Base-by-base conservation (phyloP, 2,329 filamentous ascomycete genomes). In the Diaporthe batatas region DNA sequence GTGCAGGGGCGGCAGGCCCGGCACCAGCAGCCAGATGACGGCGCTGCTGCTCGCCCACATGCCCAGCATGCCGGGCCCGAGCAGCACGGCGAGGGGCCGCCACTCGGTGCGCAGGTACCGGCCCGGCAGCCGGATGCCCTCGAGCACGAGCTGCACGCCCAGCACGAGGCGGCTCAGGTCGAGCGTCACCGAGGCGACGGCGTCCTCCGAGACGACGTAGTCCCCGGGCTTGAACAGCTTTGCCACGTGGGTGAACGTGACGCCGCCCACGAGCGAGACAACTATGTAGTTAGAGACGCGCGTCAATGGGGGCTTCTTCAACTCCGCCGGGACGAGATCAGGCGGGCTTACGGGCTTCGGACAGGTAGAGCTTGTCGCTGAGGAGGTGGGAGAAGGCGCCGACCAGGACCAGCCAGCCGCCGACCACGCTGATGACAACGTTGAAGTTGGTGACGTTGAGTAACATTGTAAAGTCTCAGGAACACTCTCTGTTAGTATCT, bases 341-440 rank as follows among this genome's bases (percentile, higher is more conserved):
- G 25, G 6, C 21, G 12, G 1, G 90, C 93, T 80, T 85, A 96
- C 94, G 85, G 69, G 95, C 94, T 88, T 98, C 95, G 0, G 94
- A 97, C 0, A 98, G 87, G 80, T 98, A 98, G 79, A 94, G 96
- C 72, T 91, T 92, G 83, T 98, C 95, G 80, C 98, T 98, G 79
- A 94, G 88, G 23, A 98, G 88, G 79, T 95, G 97, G 0, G 94
- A 98, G 0, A 98, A 94, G 57, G 98, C 84, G 6, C 94, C 95
- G 79, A 97, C 98, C 21, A 97, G 77, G 0, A 94, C 94, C 74
- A 98, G 91, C 84, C 97, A 98, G 1, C 94, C 95, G 21, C 95
- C 95, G 14, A 97, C 82, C 8, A 94, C 89, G 70, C 93, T 92
- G 80, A 94, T 91, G 69, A 95, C 90, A 76, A 96, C 93, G 82